A percentile compares a stretch with the other conserved stretches of the same genome.
Evolutionary conservation across 2,329 filamentous ascomycete genomes (phyloP).

Genomic region (Emmonsiellopsis sp.): DNA sequence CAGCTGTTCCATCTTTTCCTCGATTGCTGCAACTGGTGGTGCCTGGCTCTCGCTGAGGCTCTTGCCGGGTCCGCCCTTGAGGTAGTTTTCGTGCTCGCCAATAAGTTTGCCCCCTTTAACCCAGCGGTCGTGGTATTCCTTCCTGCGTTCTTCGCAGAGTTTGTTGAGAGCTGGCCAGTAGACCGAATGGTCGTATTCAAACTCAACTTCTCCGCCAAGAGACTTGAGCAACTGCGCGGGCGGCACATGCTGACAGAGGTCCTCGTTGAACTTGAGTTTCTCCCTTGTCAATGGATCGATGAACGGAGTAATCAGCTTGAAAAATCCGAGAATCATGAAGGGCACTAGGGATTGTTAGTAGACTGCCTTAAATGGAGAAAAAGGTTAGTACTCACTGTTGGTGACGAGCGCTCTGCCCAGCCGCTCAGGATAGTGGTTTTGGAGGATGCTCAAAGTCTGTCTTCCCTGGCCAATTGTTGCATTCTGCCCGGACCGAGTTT

Average conservation of each 20-base stretch:
- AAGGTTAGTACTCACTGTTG: conserved; percentile 54
- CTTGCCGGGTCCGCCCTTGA: conserved; percentile 57
- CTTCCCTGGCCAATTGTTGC: conserved; percentile 68
- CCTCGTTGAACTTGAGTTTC: conserved; percentile 97
- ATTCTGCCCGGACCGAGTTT: conserved; percentile 64
- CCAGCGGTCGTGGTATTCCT: conserved; percentile 62
- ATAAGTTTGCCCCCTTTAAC: conserved; percentile 67
- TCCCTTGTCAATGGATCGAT: conserved; percentile 89
- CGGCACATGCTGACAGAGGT: conserved; percentile 74
- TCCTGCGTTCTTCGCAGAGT: conserved; percentile 58
- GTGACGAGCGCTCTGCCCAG: conserved; percentile 82
- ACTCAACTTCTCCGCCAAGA: conserved; percentile 70
- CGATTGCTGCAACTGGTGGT: not conserved
- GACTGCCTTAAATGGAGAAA: not conserved
- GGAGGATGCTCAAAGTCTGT: conserved; percentile 81
- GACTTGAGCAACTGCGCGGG: conserved; percentile 71
- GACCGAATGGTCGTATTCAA: conserved; percentile 76
- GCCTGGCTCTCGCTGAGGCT: conserved; percentile 26
- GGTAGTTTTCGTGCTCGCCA: conserved; percentile 78
- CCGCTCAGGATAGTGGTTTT: conserved; percentile 91
- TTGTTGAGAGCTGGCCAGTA: conserved; percentile 85
- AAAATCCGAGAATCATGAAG: conserved; percentile 86
- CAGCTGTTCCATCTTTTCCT: conserved; percentile 14
- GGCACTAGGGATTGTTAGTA: conserved; percentile 51
- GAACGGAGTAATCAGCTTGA: conserved; percentile 91